Evolutionary conservation across 257 asterid species (phyloP).

Genomic region (Schizonepeta tenuifolia): DNA sequence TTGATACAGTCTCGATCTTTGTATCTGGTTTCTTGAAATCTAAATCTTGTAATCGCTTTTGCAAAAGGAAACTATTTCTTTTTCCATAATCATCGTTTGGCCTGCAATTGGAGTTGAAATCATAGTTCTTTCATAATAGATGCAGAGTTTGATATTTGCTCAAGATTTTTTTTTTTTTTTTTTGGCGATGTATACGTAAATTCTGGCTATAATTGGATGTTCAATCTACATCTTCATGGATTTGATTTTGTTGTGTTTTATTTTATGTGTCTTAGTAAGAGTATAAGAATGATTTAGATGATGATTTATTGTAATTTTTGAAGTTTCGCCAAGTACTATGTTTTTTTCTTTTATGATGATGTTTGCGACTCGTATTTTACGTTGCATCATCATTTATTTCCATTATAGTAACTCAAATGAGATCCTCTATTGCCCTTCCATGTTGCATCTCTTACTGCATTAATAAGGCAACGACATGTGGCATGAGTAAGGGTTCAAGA

Average conservation of each 20-base stretch:
- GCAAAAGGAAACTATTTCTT: not conserved
- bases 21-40: conserved; percentile 25
- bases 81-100: not conserved
- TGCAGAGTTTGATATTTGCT: conserved; percentile 13
- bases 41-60: not conserved
- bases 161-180: too few species aligned
- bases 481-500: too few species aligned
- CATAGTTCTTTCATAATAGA: not conserved
- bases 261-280: not conserved
- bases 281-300: not conserved
- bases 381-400: too few species aligned
- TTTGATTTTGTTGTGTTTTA: conserved; percentile 1
- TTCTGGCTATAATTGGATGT: not conserved
- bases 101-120: not conserved
- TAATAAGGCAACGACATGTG: too few species aligned
- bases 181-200: conserved; percentile 13
- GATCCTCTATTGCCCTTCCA: too few species aligned
- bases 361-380: too few species aligned
- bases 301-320: not conserved
- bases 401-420: too few species aligned
- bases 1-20: conserved; percentile 7
- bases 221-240: conserved; percentile 3
- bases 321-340: not conserved
- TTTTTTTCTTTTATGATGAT: too few species aligned
- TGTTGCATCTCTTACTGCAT: too few species aligned